Evolutionary conservation across 2,329 filamentous ascomycete genomes (phyloP).

Genomic region (Scedosporium dehoogii): DNA sequence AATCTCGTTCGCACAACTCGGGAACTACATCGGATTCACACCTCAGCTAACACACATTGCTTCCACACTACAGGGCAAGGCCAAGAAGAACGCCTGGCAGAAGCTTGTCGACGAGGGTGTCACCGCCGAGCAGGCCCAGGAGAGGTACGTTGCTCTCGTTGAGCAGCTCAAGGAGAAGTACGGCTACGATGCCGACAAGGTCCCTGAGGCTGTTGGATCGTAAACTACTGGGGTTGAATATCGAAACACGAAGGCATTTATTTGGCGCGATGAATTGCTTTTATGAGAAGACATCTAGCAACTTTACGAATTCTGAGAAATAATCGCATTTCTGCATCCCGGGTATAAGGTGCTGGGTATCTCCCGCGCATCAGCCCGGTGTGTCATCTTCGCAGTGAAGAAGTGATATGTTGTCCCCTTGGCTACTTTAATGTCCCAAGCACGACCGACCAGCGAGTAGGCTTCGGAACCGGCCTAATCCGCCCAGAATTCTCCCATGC

Average conservation of each 20-base stretch:
- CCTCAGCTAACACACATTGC: conserved; percentile 1
- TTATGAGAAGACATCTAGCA: no score
- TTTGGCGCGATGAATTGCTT: neutral
- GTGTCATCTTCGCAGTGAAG: neutral
- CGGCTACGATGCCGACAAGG: conserved; percentile 57
- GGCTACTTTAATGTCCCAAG: neutral
- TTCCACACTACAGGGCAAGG: conserved; percentile 51
- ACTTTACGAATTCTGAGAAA: no score
- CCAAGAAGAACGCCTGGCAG: conserved; percentile 72
- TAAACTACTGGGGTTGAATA: conserved; percentile 10
- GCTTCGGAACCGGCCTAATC: neutral
- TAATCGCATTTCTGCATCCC: no score
- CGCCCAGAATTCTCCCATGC: conserved; percentile 34
- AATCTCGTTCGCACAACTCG: neutral
- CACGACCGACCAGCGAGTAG: neutral
- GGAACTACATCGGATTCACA: neutral
- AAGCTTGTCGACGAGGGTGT: conserved; percentile 54
- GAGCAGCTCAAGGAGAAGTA: conserved; percentile 61
- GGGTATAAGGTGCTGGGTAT: no score
- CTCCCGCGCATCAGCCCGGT: no score
- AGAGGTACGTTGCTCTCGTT: conserved; percentile 64
- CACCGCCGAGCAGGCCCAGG: conserved; percentile 59
- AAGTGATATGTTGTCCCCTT: neutral
- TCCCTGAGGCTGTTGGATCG: conserved; percentile 43
- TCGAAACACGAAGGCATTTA: neutral